Percentiles rank a stretch among this genome's conserved stretches.
phyloP scores from a whole-genome alignment of 2,329 filamentous ascomycete genomes.

The Colletotrichum camelliae region DNA sequence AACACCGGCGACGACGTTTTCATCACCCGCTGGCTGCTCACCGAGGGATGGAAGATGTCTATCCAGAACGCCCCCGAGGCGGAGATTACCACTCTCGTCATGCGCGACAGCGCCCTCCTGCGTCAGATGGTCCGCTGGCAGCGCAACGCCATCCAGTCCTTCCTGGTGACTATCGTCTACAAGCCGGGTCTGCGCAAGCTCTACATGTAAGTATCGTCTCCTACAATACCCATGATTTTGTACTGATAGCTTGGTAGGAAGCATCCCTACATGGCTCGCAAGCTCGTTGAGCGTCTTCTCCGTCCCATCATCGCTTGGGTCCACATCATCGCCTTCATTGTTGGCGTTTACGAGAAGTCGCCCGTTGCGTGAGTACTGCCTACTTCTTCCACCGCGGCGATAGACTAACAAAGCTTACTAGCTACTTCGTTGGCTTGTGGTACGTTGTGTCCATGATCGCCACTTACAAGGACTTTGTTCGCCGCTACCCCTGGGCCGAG shows the following conservation, averaged over 20 bases:
- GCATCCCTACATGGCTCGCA: conserved; percentile 21
- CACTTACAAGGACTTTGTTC: neutral
- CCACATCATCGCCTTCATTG: conserved; percentile 5
- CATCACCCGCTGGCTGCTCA: conserved; percentile 31
- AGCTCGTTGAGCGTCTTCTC: conserved; percentile 17
- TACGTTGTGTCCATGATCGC: conserved; percentile 1
- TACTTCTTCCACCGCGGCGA: accelerated
- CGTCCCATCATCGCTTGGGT: conserved; percentile 5
- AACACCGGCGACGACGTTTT: conserved; percentile 32
- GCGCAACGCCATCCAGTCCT: conserved; percentile 21
- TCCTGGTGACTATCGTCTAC: neutral
- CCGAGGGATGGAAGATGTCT: conserved; percentile 29
- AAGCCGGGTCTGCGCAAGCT: conserved; percentile 7
- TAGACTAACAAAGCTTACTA: neutral
- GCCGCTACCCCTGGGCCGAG: conserved; percentile 4
- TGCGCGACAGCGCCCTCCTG: conserved; percentile 20
- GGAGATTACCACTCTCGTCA: conserved; percentile 25
- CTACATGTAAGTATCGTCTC: neutral
- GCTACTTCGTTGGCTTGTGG: conserved; percentile 3
- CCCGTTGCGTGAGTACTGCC: neutral
- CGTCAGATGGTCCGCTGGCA: conserved; percentile 31
- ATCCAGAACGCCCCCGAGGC: conserved; percentile 30
- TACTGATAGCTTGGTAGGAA: neutral
- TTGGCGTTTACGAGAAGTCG: neutral
- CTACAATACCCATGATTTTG: accelerated